Evolutionary conservation across 495 filamentous ascomycete species (phyloP), one percentile per base, ranked within the genome.

Genomic region (Aspergillus cristatus): DNA sequence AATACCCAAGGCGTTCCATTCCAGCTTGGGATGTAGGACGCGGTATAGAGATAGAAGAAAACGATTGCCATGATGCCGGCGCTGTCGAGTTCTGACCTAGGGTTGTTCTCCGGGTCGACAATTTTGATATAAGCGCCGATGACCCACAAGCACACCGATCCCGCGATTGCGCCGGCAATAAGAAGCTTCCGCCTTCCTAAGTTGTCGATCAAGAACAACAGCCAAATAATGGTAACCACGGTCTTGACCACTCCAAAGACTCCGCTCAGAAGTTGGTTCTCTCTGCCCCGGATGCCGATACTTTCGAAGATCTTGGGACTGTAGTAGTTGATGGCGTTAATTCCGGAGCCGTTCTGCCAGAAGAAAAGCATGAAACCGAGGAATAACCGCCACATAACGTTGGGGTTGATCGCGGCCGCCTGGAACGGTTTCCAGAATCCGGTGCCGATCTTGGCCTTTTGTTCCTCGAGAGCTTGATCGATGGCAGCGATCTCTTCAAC

Each of bases 1-100:
- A 76, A 55, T 24, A 79, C 73, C 75, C 76, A 81, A 0, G 75
- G 75, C 5, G 74, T 77, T 11, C 78, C 79, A 51, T 86, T 84
- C 81, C 81, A 84, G 1, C 75, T 75, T 0, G 81, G 75, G 0
- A 79, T 81, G 48, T 86, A 86, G 52, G 81, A 79, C 1, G 78
- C 76, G 11, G 80, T 83, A 76, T 79, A 84, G 7, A 86, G 70
- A 50, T 84, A 86, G 65, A 84, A 84, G 66, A 85, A 82, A 67
- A 82, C 76, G 14, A 85, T 71, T 13, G 79, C 79, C 0, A 75
- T 75, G 35, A 81, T 80, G 37, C 79, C 79, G 20, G 68, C 74
- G 2, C 68, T 55, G 14, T 61, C 57, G 8, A 82, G 57, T n/a
- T 53, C 41, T 6, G 40, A 37, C 13, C 36, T 57, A 14, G 55